Evolutionary conservation across 2,329 filamentous ascomycete genomes (phyloP).

Genomic region (Phyllosticta ampelicida): DNA sequence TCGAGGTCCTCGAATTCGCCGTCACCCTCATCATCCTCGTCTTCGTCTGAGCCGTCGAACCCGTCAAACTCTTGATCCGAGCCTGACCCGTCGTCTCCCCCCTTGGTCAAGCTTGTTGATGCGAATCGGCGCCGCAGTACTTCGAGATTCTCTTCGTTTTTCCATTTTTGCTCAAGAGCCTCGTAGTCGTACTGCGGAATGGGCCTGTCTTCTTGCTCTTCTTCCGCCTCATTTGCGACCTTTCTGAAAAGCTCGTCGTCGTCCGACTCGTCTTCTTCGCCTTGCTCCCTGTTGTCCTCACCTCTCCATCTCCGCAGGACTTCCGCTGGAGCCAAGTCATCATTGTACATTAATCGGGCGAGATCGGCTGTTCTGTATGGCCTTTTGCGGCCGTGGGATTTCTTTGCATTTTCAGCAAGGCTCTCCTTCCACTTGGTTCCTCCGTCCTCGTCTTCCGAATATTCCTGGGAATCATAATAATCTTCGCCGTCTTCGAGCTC

Average conservation of each 20-base stretch:
- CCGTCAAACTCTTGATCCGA: constrained; percentile 43
- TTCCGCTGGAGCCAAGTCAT: constrained; percentile 61
- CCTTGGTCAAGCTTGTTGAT: constrained; percentile 48
- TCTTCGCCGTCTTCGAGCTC: constrained; percentile 40
- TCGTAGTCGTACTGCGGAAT: constrained; percentile 74
- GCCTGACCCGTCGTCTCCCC: constrained; percentile 36
- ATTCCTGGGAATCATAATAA: constrained; percentile 36
- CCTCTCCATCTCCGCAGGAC: constrained; percentile 74
- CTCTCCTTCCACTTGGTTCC: constrained; percentile 81
- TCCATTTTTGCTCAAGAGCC: constrained; percentile 76
- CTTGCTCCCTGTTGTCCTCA: constrained; percentile 42
- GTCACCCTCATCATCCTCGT: constrained; percentile 59
- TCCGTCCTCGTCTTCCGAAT: constrained; percentile 58
- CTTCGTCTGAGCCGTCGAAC: constrained; percentile 43
- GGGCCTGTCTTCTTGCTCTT: constrained; percentile 57
- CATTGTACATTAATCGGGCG: constrained; percentile 80
- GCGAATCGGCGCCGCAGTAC: constrained; percentile 65
- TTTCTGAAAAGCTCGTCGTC: constrained; percentile 56
- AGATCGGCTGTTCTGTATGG: constrained; percentile 73
- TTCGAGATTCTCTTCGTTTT: constrained; percentile 65
- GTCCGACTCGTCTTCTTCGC: constrained; percentile 48
- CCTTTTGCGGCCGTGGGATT: constrained; percentile 57
- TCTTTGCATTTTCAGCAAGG: constrained; percentile 62
- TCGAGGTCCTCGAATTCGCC: constrained; percentile 81
- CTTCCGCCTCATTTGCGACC: constrained; percentile 38